Evolutionary conservation across 1,139 yeast genomes (phyloP), one percentile per base, ranked within the genome.

Genomic region (Hemisphaericaspora lyxosophila): DNA sequence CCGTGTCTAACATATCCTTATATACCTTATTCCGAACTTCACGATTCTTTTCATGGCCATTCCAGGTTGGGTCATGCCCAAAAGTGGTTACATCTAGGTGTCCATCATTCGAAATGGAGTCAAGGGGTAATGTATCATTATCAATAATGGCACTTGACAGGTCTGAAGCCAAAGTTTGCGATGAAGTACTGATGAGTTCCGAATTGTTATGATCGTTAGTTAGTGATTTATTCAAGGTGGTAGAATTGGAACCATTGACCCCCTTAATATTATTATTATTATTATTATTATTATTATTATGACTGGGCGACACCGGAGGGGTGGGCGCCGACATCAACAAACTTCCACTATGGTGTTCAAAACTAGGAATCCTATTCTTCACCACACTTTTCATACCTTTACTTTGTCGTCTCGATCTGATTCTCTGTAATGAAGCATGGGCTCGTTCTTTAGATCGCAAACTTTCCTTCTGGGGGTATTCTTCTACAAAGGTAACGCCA

Each of bases 361-460:
- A 36, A 39, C 57, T 54, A 1, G 64, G 62, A 12, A 61, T 38
- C 34, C 56, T 49, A 2, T 58, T 48, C 20, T 58, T 53, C 59
- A 56, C 64, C 4, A 60, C 53, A 38, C 61, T 62, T 33, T 61
- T 45, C 5, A 67, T 62, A 25, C 78, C 70, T 48, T 73, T 77
- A 40, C 80, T 77, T 51, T 73, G 73, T 41, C 86, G 60, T 43
- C 85, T 64, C 26, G 78, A 75, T 44, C 78, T 70, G 72, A 82
- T 79, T 57, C 89, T 66, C 43, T 78, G 73, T 29, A 82, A 59
- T 0, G 85, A 80, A 0, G 86, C 86, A 53, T 79, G 81, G 0
- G 86, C 86, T 47, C 86, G 63, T 47, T 80, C 86, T 30, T 71
- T 67, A 4, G 83, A 78, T 42, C 79, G 62, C 5, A 60, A 48